A percentile compares a stretch with the other conserved stretches of the same genome.
Conservation (phyloP, 176 grass and related monocot species). For the Hordeum vulgare region DNA sequence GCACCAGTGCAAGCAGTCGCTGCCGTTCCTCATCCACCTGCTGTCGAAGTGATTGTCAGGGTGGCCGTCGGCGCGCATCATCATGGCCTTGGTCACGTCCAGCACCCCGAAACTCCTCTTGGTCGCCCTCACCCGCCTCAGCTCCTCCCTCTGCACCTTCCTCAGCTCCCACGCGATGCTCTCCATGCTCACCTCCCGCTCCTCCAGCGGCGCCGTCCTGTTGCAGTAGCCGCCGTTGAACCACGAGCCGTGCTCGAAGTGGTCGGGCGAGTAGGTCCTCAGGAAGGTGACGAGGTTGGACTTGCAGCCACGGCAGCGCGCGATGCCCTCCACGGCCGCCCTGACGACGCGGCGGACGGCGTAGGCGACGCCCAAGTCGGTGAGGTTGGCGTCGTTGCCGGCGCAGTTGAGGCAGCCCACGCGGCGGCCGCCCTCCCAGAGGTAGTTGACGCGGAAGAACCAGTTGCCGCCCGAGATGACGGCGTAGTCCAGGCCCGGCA, state of each 20-base stretch:
- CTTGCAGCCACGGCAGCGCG: slow-evolving; percentile 23
- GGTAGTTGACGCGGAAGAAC: slow-evolving; percentile 52
- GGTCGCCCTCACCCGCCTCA: slow-evolving; percentile 17
- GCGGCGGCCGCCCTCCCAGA: slow-evolving; percentile 32
- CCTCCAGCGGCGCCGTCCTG: slow-evolving; percentile 40
- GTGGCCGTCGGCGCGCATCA: slow-evolving; percentile 83
- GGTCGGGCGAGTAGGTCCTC: slow-evolving; percentile 48
- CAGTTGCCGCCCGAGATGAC: slow-evolving; percentile 67
- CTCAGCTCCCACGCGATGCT: slow-evolving; percentile 44
- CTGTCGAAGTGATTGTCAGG: slow-evolving; percentile 49
- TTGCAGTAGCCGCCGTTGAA: slow-evolving; percentile 59
- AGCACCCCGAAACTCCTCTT: slow-evolving; percentile 38
- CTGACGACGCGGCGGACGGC: slow-evolving; percentile 30
- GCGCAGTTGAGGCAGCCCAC: slow-evolving; percentile 45
- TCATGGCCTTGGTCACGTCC: slow-evolving; percentile 87
- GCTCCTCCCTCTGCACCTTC: slow-evolving; percentile 49
- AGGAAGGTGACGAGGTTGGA: slow-evolving; percentile 25
- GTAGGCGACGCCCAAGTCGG: slow-evolving; percentile 9
- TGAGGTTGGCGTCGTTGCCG: not conserved
- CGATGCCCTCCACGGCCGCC: slow-evolving; percentile 37
- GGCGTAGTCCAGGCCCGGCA: slow-evolving; percentile 41
- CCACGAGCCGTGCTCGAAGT: slow-evolving; percentile 70
- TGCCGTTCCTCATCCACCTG: slow-evolving; percentile 45
- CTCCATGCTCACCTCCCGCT: not conserved
- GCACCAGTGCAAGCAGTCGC: slow-evolving; percentile 84